phyloP scores from a whole-genome alignment of 331 rosid genomes.

The Telfairia occidentalis region DNA sequence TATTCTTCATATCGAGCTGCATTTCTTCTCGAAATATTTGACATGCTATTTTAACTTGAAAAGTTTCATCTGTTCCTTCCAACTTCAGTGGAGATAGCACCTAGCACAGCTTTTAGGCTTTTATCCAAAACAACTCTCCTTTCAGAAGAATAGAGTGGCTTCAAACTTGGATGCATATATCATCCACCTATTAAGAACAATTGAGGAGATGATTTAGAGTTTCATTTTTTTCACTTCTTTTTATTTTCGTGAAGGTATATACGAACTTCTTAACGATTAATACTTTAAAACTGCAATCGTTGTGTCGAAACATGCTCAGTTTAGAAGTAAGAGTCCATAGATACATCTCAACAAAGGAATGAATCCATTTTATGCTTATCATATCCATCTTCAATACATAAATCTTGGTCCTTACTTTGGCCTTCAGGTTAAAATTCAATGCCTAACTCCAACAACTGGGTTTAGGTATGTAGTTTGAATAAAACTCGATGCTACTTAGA shows the following conservation, averaged over 20 bases:
- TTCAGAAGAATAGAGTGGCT: background rate
- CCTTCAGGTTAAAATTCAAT: conserved; percentile 39
- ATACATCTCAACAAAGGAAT: background rate
- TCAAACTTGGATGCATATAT: background rate
- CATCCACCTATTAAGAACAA: background rate
- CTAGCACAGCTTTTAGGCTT: background rate
- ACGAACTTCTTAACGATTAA: background rate
- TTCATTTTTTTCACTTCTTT: too few relatives aligned
- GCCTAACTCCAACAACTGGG: too few relatives aligned
- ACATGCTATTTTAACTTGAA: too few relatives aligned
- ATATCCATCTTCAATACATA: background rate
- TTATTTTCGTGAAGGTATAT: background rate
- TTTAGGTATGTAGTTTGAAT: too few relatives aligned
- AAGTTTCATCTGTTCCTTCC: background rate
- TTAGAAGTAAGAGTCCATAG: background rate
- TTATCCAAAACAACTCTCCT: background rate
- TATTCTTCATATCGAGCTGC: too few relatives aligned
- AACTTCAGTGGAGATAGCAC: background rate
- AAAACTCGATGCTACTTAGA: background rate
- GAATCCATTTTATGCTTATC: background rate
- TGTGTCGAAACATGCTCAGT: background rate
- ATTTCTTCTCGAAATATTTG: too few relatives aligned
- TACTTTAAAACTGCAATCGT: background rate
- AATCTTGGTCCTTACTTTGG: background rate
- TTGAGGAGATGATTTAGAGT: background rate